Base-by-base conservation (phyloP, 352 stramenopile species). In the Phytophthora pseudosyringae region DNA sequence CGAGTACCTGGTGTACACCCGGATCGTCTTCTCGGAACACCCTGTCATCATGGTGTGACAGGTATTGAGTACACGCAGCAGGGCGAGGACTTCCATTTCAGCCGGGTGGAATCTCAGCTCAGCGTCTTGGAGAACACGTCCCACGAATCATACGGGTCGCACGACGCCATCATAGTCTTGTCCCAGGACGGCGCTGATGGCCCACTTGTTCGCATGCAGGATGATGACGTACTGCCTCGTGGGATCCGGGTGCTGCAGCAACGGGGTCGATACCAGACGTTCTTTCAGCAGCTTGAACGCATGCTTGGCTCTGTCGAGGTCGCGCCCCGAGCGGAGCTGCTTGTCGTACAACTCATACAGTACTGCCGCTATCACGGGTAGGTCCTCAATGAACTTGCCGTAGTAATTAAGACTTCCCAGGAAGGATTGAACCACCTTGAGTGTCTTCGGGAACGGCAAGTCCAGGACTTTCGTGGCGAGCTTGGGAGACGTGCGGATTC, bases 111-210 rank as follows among this genome's bases (percentile, higher is more conserved):
- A 52, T 12, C 40, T 32, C 1, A 60, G 16, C 31, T 60, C 40
- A 0, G 53, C 39, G 16, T 60, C 53, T 12, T 59, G 52, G 29
- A 59, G 39, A 3, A 50, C 16, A 40, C 59, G 28, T 8, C 44
- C n/a, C 28, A 59, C 62, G 25, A 74, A 78, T 4, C 64, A 50
- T 3, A 75, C 58, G 3, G 70, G 59, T 15, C 49, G 44, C 1
- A 79, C 3, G 10, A 60, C 15, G 1, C 62, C 62, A 21, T 75
- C 71, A 25, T 79, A 58, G 29, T 69, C 62, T 40, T 79, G 71
- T 15, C 45, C 58, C 16, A 78, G 38, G 8, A 72, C 61, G 4
- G 71, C 65, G 39, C 61, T 66, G 15, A 73, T 58, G 0, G 58
- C 71, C 71, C 66, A 75, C 8, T 38, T 39, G 38, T 64, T 72